Percentiles rank a stretch among this genome's conserved stretches.
phyloP scores from a whole-genome alignment of 495 filamentous ascomycete genomes.

The Tuber calosporum region DNA sequence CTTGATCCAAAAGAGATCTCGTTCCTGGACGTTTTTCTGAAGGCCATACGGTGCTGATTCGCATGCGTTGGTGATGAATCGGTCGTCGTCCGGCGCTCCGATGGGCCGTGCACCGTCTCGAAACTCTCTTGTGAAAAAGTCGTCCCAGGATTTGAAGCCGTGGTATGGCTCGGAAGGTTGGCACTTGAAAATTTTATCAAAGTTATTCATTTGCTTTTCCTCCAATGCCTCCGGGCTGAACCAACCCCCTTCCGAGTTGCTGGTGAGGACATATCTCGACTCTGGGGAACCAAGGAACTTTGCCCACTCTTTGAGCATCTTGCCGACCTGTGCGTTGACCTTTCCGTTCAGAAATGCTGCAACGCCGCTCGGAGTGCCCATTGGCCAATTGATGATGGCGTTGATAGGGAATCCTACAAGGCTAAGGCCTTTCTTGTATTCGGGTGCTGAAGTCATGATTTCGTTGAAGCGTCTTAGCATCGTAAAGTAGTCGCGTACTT shows the following conservation, averaged over 20 bases:
- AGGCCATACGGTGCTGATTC: constrained; percentile 56
- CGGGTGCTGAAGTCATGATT: constrained; percentile 55
- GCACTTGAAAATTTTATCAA: constrained; percentile 52
- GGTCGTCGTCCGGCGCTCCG: constrained; percentile 49
- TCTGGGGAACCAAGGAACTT: constrained; percentile 53
- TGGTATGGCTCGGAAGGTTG: constrained; percentile 48
- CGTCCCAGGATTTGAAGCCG: constrained; percentile 67
- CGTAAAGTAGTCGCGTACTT: constrained; percentile 58
- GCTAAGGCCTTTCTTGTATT: constrained; percentile 47
- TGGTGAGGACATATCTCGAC: constrained; percentile 54
- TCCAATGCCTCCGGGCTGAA: constrained; percentile 47
- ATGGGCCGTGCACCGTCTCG: constrained; percentile 53
- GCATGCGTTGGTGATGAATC: constrained; percentile 58
- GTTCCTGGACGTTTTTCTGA: constrained; percentile 43
- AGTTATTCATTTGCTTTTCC: constrained; percentile 44
- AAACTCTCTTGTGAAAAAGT: constrained; percentile 65
- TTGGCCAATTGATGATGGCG: constrained; percentile 65
- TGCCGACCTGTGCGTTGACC: constrained; percentile 62
- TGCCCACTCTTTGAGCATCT: constrained; percentile 62
- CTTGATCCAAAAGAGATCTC: constrained; percentile 63
- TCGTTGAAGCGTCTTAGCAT: constrained; percentile 61
- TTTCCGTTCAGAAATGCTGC: constrained; percentile 48
- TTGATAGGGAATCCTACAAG: constrained; percentile 63
- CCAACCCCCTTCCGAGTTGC: constrained; percentile 51
- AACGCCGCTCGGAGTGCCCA: constrained; percentile 58